These are phyloP conservation scores for Bathelium albidoporum DNA, from an alignment of 495 filamentous ascomycete genomes.

Conservation along the genomic window DNA sequence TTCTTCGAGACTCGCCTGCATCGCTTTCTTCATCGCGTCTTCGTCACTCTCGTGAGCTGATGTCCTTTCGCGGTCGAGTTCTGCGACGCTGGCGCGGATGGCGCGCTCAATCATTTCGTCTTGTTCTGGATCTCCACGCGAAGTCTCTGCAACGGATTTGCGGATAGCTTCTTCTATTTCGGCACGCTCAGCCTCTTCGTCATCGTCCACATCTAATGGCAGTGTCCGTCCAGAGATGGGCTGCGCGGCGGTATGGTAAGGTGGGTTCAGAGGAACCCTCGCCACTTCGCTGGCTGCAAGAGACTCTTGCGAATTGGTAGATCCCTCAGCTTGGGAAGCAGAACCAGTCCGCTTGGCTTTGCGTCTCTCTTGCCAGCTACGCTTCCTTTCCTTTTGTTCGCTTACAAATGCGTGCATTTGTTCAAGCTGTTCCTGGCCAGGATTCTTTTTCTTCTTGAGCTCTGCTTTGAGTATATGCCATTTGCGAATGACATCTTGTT, in stretches of 20 bases:
- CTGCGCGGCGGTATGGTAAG: background rate
- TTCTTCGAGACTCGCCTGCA: slow-evolving; percentile 20
- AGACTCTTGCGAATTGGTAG: background rate
- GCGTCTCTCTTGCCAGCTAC: background rate
- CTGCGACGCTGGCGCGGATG: slow-evolving; percentile 55
- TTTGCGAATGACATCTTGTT: slow-evolving; percentile 43
- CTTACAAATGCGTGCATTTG: slow-evolving; percentile 1
- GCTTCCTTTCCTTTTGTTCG: slow-evolving; percentile 1
- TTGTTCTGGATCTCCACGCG: slow-evolving; percentile 53
- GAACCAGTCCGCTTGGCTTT: background rate
- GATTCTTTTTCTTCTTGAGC: slow-evolving; percentile 44
- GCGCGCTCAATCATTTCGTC: slow-evolving; percentile 58
- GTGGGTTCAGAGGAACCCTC: background rate
- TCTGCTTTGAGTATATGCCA: slow-evolving; percentile 48
- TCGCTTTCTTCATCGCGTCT: slow-evolving; percentile 24
- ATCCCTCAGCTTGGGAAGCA: background rate
- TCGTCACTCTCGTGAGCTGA: slow-evolving; percentile 23
- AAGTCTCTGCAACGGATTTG: slow-evolving; percentile 56
- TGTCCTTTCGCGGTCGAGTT: slow-evolving; percentile 38
- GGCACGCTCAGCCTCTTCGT: slow-evolving; percentile 29
- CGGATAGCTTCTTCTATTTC: slow-evolving; percentile 62
- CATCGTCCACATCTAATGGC: background rate
- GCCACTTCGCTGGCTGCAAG: background rate
- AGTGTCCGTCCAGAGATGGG: background rate
- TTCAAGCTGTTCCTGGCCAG: slow-evolving; percentile 36